Conservation (phyloP, 208 protist species). For the Crithidia bombi region DNA sequence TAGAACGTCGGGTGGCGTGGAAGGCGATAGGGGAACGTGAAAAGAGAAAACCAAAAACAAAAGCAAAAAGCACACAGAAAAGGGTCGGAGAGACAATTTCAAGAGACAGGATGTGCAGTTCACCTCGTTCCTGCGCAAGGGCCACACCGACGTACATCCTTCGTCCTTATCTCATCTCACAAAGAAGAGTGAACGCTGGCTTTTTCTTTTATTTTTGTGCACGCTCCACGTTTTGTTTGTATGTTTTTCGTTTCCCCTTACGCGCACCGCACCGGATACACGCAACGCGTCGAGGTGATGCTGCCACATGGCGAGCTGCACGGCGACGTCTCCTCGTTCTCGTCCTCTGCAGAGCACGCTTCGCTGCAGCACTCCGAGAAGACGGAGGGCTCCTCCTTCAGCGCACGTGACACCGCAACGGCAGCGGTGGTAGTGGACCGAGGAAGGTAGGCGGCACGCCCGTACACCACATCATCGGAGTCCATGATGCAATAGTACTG, state of each 20-base stretch:
- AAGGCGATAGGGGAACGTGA: no score
- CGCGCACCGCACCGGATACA: not conserved
- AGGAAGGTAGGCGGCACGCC: constrained; percentile 3
- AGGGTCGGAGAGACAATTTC: no score
- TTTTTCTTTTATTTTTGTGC: no score
- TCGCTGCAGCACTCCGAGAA: not conserved
- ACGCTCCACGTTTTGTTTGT: not conserved
- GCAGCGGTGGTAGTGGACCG: not conserved
- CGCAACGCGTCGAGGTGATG: not conserved
- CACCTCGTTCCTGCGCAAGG: no score
- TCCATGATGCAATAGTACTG: constrained; percentile 9
- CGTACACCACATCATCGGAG: constrained; percentile 19
- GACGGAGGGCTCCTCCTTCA: constrained; percentile 4
- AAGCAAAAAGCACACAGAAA: no score
- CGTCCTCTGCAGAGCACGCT: not conserved
- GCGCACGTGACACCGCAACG: not conserved
- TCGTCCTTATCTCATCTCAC: no score
- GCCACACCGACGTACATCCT: no score
- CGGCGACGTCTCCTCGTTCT: not conserved
- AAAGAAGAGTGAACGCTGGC: no score
- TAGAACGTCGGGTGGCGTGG: no score
- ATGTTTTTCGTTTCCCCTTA: not conserved
- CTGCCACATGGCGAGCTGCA: constrained; percentile 2
- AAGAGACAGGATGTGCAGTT: no score
- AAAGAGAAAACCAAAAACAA: no score